These are phyloP conservation scores for Phaffia tasmanica DNA, from an alignment of 768 basidiomycete species.

Conservation along the genomic window DNA sequence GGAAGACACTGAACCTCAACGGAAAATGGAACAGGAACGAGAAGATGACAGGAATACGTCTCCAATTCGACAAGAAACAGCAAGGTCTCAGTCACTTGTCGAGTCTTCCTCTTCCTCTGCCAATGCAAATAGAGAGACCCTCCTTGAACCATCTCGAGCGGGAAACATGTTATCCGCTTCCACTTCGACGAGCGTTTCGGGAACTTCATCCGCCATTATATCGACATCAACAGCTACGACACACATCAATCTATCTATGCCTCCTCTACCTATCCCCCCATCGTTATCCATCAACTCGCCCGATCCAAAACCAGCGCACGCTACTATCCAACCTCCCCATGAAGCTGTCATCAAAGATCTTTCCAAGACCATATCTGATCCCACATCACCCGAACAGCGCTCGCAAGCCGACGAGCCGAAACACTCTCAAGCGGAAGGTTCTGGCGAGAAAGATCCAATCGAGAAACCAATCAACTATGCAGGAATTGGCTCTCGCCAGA, in stretches of 20 bases:
- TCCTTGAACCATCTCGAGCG: not conserved
- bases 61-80: too few species aligned
- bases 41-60: too few species aligned
- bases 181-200: not conserved
- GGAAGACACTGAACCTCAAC: too few species aligned
- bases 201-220: not conserved
- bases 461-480: slow-evolving; percentile 10
- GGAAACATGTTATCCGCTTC: not conserved
- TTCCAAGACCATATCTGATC: not conserved
- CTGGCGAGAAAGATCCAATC: not conserved
- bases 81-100: not conserved
- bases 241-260: not conserved
- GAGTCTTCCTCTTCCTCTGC: not conserved
- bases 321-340: slow-evolving; percentile 6
- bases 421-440: not conserved
- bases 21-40: too few species aligned
- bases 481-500: slow-evolving; percentile 22
- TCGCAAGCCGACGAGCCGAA: not conserved
- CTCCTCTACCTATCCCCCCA: slow-evolving; percentile 19
- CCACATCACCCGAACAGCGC: slow-evolving; percentile 2
- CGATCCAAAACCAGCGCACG: too few species aligned
- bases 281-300: not conserved
- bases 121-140: not conserved
- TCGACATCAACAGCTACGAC: not conserved
- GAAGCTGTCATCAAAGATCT: slow-evolving; percentile 10